Base-by-base conservation (phyloP, 805 yeast genomes). In the Isabelozyma gotoi region DNA sequence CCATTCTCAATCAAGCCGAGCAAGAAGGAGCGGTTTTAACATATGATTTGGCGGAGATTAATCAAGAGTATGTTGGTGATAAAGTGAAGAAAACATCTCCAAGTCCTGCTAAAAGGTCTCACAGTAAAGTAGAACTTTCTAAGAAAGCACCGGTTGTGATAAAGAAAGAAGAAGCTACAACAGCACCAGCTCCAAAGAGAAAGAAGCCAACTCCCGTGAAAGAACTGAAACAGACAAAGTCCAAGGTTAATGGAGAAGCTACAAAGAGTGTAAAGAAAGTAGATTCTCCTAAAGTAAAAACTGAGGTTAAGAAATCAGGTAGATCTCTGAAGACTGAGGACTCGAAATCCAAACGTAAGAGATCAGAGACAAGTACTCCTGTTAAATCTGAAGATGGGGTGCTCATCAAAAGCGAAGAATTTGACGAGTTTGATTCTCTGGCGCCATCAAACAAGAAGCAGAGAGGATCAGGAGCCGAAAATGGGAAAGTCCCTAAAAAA, bases 1-100 rank as follows among this genome's bases (percentile, higher is more conserved):
- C 60, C 34, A 81, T 84, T 20, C 46, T 77, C 5, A 68, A 66
- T 14, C 80, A 82, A 36, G 74, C 85, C 20, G 76, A 72, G 27
- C 41, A 43, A 0, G 48, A 43, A 27, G 66, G 62, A 1, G 60
- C 59, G 3, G 51, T 48, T 3, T 38, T 56, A 2, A 50, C 60
- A 2, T 57, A 56, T 35, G 64, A 60, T 7, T 40, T 43, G 8
- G 41, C 34, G 5, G 31, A 29, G 7, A 19, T 20, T 36, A 19
- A 16, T 24, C 14, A 36, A 10, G 40, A 32, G 15, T 40, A 35
- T 14, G 20, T 31, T 4, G 19, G 8, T 15, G 43, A 38, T 15
- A 8, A 44, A 44, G 4, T 33, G 40, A 34, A 40, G 39, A 31
- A 34, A 38, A 11, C 33, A 17, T 5, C 36, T 34, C 7, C 37